Percentiles rank a stretch among this genome's conserved stretches.
phyloP scores from a whole-genome alignment of 805 yeast species.

The Sungouiella thailandica region DNA sequence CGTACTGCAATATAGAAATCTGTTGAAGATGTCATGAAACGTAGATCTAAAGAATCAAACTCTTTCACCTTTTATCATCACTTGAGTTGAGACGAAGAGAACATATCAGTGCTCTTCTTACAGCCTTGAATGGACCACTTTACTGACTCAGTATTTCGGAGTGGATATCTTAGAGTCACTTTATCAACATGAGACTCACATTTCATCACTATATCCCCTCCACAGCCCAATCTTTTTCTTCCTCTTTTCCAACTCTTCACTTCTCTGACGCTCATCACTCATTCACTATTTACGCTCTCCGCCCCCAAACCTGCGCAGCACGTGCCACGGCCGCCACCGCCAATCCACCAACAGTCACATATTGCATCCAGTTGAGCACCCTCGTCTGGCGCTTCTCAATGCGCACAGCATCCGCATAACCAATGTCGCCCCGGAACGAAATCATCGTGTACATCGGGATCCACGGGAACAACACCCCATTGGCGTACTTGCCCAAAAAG shows the following conservation, averaged over 20 bases:
- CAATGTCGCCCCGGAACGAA: constrained; percentile 77
- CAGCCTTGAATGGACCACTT: no score
- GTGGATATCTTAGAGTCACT: neutral
- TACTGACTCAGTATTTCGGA: no score
- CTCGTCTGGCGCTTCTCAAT: constrained; percentile 50
- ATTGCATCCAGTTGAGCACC: constrained; percentile 37
- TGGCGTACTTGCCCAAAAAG: constrained; percentile 51
- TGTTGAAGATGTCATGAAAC: no score
- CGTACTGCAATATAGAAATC: no score
- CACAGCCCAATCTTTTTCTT: no score
- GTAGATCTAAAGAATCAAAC: no score
- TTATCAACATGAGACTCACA: neutral
- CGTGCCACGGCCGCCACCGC: constrained; percentile 9
- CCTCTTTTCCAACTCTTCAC: neutral
- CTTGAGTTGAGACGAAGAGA: no score
- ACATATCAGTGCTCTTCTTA: no score
- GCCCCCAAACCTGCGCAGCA: constrained; percentile 8
- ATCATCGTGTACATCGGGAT: constrained; percentile 90
- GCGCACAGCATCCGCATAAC: constrained; percentile 64
- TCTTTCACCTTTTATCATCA: no score
- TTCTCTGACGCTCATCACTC: neutral
- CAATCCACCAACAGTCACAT: constrained; percentile 11
- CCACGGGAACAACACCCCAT: constrained; percentile 52
- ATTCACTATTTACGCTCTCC: no score
- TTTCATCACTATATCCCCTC: no score